These are phyloP conservation scores for Galeopsis tetrahit DNA, from an alignment of 257 asterid species.

Conservation along the genomic window DNA sequence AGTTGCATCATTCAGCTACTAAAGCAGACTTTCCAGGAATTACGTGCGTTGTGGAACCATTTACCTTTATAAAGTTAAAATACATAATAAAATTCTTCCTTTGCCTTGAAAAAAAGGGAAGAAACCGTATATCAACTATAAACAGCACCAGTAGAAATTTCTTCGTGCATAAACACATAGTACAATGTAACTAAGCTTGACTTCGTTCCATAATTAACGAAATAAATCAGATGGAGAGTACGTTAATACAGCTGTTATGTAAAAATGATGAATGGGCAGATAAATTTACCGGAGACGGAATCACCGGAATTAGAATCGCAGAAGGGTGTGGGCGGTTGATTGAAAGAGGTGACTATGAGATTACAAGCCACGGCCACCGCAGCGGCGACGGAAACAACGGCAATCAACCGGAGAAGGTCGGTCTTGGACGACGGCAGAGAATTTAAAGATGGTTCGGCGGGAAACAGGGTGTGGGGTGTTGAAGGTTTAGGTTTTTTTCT, in stretches of 20 bases:
- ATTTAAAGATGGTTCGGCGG: conserved; percentile 46
- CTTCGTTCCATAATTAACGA: background rate
- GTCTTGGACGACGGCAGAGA: conserved; percentile 62
- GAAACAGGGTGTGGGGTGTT: conserved; percentile 27
- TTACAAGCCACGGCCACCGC: conserved; percentile 64
- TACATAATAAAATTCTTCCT: background rate
- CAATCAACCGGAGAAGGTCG: conserved; percentile 57
- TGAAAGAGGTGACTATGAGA: conserved; percentile 45
- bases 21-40: conserved; percentile 7
- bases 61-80: background rate
- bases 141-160: background rate
- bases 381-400: conserved; percentile 65
- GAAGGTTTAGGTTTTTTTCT: conserved; percentile 38
- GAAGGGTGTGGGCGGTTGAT: conserved; percentile 60
- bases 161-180: conserved; percentile 22
- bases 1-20: conserved; percentile 5
- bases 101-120: background rate
- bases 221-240: background rate
- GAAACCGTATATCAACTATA: background rate
- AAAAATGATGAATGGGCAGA: background rate
- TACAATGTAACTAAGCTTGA: conserved; percentile 2
- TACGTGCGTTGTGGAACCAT: background rate
- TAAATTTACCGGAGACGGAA: conserved; percentile 49
- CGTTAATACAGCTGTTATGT: background rate
- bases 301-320: conserved; percentile 55